Percentiles rank a stretch among this genome's conserved stretches.
phyloP scores from a whole-genome alignment of 108 stramenopile genomes.

The Nitzschia putrida region DNA sequence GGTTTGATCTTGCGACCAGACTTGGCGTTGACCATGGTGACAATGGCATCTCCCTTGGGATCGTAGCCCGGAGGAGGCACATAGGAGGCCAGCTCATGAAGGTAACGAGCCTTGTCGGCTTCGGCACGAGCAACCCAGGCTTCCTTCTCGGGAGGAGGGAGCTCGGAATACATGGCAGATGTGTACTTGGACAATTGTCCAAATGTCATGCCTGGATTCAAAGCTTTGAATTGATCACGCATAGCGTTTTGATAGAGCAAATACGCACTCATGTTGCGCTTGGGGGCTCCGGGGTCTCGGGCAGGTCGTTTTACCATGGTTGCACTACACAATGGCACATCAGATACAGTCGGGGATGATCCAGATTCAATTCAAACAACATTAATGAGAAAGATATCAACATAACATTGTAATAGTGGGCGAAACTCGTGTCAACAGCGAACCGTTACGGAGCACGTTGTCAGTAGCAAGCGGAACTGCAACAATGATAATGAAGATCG shows the following conservation, averaged over 20 bases:
- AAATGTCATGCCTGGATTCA: slow-evolving; percentile 78
- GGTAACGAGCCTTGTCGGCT: slow-evolving; percentile 81
- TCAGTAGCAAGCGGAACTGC: background rate
- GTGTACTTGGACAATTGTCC: slow-evolving; percentile 86
- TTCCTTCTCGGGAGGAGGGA: slow-evolving; percentile 76
- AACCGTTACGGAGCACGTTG: background rate
- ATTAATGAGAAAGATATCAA: background rate
- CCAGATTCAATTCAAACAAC: background rate
- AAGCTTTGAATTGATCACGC: slow-evolving; percentile 79
- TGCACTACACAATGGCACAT: background rate
- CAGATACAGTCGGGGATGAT: background rate
- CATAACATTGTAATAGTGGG: too few species aligned
- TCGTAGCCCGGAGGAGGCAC: slow-evolving; percentile 81
- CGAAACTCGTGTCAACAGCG: too few species aligned
- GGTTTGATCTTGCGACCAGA: slow-evolving; percentile 59
- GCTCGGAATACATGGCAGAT: slow-evolving; percentile 81
- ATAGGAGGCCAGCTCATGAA: slow-evolving; percentile 72
- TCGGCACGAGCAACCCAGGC: slow-evolving; percentile 77
- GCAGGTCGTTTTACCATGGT: slow-evolving; percentile 47
- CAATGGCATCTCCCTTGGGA: slow-evolving; percentile 79
- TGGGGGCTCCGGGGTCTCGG: slow-evolving; percentile 76
- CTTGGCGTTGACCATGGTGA: slow-evolving; percentile 44
- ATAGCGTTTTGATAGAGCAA: slow-evolving; percentile 79
- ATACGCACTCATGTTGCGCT: slow-evolving; percentile 88
- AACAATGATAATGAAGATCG: background rate